A percentile compares a stretch with the other conserved stretches of the same genome.
Evolutionary conservation across 2,329 filamentous ascomycete species (phyloP).

Genomic region (Oidium heveae): DNA sequence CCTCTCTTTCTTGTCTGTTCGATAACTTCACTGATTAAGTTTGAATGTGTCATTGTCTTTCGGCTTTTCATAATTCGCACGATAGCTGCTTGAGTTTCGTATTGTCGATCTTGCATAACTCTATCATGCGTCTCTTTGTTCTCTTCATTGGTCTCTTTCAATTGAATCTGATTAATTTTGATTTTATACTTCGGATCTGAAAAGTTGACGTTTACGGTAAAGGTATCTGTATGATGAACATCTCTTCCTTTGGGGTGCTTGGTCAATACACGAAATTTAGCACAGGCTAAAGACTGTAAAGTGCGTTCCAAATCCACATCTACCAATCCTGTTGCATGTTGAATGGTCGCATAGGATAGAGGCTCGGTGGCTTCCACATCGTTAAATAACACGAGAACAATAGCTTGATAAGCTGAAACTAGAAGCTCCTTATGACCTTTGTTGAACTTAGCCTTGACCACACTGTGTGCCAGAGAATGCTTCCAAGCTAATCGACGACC

Average conservation of each 20-base stretch:
- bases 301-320: conserved; percentile 67
- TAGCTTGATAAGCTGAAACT: conserved; percentile 76
- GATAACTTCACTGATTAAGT: conserved; percentile 79
- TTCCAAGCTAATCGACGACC: conserved; percentile 79
- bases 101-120: conserved; percentile 70
- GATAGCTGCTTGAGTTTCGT: conserved; percentile 91
- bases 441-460: conserved; percentile 57
- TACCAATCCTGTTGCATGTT: conserved; percentile 45
- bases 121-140: conserved; percentile 84
- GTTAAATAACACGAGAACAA: conserved; percentile 81
- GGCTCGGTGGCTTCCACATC: conserved; percentile 25
- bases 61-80: conserved; percentile 92
- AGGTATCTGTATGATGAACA: conserved; percentile 53
- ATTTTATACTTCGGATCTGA: conserved; percentile 62
- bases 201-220: conserved; percentile 58
- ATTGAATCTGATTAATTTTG: conserved; percentile 97
- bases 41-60: conserved; percentile 65
- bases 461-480: conserved; percentile 74
- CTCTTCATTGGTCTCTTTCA: conserved; percentile 86
- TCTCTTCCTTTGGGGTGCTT: conserved; percentile 75
- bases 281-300: conserved; percentile 83
- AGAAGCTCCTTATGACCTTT: conserved; percentile 68
- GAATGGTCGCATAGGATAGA: conserved; percentile 52
- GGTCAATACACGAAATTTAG: conserved; percentile 55
- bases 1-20: conserved; percentile 69